A percentile compares a stretch with the other conserved stretches of the same genome.
These are phyloP conservation scores for Colletotrichum theobromicola DNA, from an alignment of 2,329 filamentous ascomycete genomes.

Conservation along the genomic window DNA sequence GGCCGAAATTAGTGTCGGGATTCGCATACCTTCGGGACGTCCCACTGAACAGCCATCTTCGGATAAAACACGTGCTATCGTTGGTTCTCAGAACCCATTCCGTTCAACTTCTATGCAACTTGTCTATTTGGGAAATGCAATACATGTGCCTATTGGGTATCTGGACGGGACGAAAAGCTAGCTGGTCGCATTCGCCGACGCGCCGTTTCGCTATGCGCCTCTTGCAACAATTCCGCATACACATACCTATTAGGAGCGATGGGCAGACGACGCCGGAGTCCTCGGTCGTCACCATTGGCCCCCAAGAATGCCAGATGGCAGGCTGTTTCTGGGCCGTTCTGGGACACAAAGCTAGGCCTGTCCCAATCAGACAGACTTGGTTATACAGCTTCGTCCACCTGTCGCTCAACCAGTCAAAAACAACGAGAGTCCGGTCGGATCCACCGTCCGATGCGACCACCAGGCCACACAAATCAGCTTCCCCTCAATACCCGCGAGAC, in stretches of 20 bases:
- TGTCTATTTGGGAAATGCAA: conserved; percentile 12
- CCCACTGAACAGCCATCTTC: neutral
- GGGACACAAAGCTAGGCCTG: conserved; percentile 2
- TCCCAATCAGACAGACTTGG: conserved; percentile 9
- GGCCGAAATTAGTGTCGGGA: neutral
- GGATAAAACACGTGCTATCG: neutral
- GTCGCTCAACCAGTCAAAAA: conserved; percentile 11
- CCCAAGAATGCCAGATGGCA: conserved; percentile 51
- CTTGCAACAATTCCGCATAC: conserved; percentile 7
- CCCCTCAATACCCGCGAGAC: conserved; percentile 5
- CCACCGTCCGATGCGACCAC: conserved; percentile 18
- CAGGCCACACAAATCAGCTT: conserved; percentile 9
- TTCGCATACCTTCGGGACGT: neutral
- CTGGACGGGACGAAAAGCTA: neutral
- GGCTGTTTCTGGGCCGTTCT: conserved; percentile 45
- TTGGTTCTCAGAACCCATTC: neutral
- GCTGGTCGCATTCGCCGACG: conserved; percentile 2
- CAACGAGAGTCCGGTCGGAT: neutral
- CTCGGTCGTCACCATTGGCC: conserved; percentile 38
- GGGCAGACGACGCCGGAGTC: conserved; percentile 6
- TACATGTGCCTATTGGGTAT: neutral
- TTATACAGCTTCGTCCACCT: conserved; percentile 1
- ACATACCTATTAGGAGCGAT: conserved; percentile 21
- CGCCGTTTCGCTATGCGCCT: neutral
- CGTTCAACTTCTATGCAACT: neutral